These are phyloP conservation scores for Capsella rubella DNA, from an alignment of 441 rosid genomes.

Conservation along the genomic window DNA sequence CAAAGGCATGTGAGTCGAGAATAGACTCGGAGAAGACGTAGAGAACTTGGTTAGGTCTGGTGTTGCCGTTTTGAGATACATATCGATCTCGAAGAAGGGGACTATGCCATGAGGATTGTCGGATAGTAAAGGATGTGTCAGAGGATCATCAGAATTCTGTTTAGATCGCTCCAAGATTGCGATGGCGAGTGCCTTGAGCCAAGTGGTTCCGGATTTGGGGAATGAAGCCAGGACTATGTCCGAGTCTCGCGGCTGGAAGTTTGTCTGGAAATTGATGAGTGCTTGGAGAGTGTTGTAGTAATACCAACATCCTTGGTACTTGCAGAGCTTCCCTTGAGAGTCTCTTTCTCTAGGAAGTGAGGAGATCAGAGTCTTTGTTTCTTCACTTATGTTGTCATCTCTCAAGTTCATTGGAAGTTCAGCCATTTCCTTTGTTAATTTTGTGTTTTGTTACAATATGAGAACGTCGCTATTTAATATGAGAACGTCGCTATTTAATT, in stretches of 20 bases:
- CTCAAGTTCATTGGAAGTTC: neutral
- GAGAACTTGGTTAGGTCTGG: neutral
- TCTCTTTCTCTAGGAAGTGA: constrained; percentile 48
- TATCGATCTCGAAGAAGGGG: constrained; percentile 43
- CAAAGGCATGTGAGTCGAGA: constrained; percentile 32
- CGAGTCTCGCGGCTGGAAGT: constrained; percentile 11
- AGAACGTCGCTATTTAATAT: neutral
- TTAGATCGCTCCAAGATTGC: constrained; percentile 39
- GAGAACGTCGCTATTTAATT: neutral
- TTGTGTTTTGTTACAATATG: neutral
- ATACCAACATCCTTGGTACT: constrained; percentile 26
- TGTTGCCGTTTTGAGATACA: constrained; percentile 15
- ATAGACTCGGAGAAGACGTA: constrained; percentile 1
- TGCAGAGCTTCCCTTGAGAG: neutral
- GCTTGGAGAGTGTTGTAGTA: constrained; percentile 15
- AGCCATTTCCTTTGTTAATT: neutral
- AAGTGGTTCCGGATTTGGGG: constrained; percentile 54
- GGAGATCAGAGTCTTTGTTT: constrained; percentile 39
- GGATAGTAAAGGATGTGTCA: constrained; percentile 38
- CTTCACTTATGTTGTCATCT: constrained; percentile 31
- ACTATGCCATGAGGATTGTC: constrained; percentile 45
- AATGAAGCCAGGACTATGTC: constrained; percentile 44
- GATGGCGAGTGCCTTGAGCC: constrained; percentile 55
- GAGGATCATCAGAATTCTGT: neutral
- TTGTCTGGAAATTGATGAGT: constrained; percentile 5